Evolutionary conservation across 768 basidiomycete genomes (phyloP), one percentile per base, ranked within the genome.

Genomic region (Rhodotorula babjevae): DNA sequence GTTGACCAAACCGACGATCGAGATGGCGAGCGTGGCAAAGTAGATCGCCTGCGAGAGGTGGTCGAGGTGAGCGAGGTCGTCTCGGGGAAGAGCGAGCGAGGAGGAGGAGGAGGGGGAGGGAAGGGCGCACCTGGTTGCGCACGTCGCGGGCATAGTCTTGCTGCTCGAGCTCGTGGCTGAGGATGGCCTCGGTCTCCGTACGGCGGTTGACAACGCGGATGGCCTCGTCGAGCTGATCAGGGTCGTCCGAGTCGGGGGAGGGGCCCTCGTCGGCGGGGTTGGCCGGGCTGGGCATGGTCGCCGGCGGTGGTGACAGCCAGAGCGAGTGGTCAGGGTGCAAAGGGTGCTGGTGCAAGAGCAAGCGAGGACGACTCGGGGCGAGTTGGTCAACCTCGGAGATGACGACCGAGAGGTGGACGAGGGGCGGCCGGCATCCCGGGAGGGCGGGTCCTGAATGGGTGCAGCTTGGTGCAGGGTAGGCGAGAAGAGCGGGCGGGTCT

Each of bases 181-280:
- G n/a, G 53, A 55, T 27, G n/a, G 27, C n/a, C 27, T 55, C n/a
- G 4, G 53, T 55, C n/a, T 55, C 53, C 6, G 11, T 10, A 6
- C 53, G 53, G 53, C 53, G 53, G 53, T 55, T 55, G n/a, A 55
- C 53, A n/a, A 55, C 29, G 53, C n/a, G 53, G 23, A 42, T 40
- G 21, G 33, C 40, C 33, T 27, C 58, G 21, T 25, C 27, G 23
- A 19, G 33, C 25, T 55, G 53, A 2, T 52, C 25, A n/a, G 27
- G 27, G 53, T 55, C 53, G n/a, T 55, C 53, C 7, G n/a, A 12
- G 53, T 2, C 14, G 14, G 14, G 27, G n/a, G 8, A 6, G 27
- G 11, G 12, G 27, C n/a, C 25, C 27, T 11, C 16, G 53, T 55
- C 14, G 29, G n/a, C 14, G 10, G 11, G 9, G 27, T 11, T 11